These are phyloP conservation scores for Diutina catenulata DNA, from an alignment of 1,139 yeast genomes.

Conservation along the genomic window DNA sequence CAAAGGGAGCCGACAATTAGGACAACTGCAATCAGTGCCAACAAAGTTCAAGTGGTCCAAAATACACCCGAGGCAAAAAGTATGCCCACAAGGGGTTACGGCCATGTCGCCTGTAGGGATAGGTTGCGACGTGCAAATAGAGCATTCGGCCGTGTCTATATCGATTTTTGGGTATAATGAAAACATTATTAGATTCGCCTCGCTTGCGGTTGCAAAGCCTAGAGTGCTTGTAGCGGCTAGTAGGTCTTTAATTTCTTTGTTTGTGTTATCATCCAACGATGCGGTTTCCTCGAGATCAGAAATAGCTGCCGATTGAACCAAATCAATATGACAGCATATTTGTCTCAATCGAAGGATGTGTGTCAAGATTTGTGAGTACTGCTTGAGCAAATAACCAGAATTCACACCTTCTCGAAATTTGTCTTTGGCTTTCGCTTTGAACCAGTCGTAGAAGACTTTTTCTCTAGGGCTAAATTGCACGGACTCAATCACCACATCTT, in stretches of 20 bases:
- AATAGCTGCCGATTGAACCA: slow-evolving; percentile 35
- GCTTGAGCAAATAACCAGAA: slow-evolving; percentile 60
- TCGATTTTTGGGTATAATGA: slow-evolving; percentile 14
- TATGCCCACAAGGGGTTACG: slow-evolving; percentile 73
- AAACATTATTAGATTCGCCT: slow-evolving; percentile 19
- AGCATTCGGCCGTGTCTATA: slow-evolving; percentile 58
- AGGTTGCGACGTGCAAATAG: slow-evolving; percentile 66
- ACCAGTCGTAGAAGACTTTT: slow-evolving; percentile 52
- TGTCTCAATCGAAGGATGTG: slow-evolving; percentile 79
- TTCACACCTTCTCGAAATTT: slow-evolving; percentile 54
- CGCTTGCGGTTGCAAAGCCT: slow-evolving; percentile 21
- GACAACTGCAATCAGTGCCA: slow-evolving; percentile 35
- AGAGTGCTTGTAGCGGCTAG: slow-evolving; percentile 12
- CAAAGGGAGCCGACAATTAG: slow-evolving; percentile 42
- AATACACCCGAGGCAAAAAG: slow-evolving; percentile 67
- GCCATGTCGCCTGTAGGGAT: slow-evolving; percentile 45
- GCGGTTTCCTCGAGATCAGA: slow-evolving; percentile 1
- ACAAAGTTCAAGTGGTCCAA: slow-evolving; percentile 54
- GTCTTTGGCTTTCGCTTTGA: slow-evolving; percentile 55
- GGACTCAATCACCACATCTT: slow-evolving; percentile 58
- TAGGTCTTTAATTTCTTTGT: slow-evolving; percentile 11
- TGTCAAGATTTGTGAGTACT: slow-evolving; percentile 70
- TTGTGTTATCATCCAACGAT: slow-evolving; percentile 12
- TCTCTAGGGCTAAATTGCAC: slow-evolving; percentile 61
- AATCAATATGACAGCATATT: slow-evolving; percentile 72